phyloP scores from a whole-genome alignment of 2,329 filamentous ascomycete genomes.

The Dactylellina drechsleri region DNA sequence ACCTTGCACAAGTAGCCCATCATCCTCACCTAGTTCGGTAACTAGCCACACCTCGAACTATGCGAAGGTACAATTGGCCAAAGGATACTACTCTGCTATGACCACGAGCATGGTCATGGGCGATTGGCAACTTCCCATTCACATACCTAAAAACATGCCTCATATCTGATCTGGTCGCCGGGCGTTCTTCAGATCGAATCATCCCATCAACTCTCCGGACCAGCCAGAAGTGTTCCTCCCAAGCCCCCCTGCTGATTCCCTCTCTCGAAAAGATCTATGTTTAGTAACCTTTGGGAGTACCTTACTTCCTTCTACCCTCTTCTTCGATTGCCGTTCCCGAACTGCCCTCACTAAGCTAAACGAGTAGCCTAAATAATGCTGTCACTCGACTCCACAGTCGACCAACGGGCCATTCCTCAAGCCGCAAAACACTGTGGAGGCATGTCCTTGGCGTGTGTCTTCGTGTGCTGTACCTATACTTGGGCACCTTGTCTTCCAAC shows the following conservation, averaged over 20 bases:
- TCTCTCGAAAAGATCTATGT: conserved; percentile 31
- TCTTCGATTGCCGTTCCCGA: conserved; percentile 54
- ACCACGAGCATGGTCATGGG: conserved; percentile 40
- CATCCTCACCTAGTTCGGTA: conserved; percentile 51
- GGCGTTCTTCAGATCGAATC: conserved; percentile 26
- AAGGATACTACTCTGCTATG: conserved; percentile 48
- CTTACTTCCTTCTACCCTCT: conserved; percentile 49
- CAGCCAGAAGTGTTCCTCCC: conserved; percentile 6
- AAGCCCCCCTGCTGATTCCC: conserved; percentile 32
- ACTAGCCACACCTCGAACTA: conserved; percentile 40
- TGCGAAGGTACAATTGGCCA: conserved; percentile 32
- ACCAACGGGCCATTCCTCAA: conserved; percentile 4
- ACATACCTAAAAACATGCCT: conserved; percentile 27
- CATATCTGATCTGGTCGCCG: conserved; percentile 16
- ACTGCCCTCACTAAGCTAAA: conserved; percentile 43
- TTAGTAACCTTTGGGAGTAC: conserved; percentile 47
- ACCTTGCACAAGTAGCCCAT: conserved; percentile 3
- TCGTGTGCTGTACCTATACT: conserved; percentile 40
- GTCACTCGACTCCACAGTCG: conserved; percentile 45
- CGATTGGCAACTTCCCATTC: conserved; percentile 26
- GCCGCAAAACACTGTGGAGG: conserved; percentile 42
- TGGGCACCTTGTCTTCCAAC: conserved; percentile 23
- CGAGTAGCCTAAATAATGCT: conserved; percentile 49
- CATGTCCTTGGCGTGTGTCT: conserved; percentile 20
- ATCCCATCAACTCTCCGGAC: conserved; percentile 29